Evolutionary conservation across 1,284 basidiomycete species (phyloP).

Genomic region (Ceratobasidium sp.): DNA sequence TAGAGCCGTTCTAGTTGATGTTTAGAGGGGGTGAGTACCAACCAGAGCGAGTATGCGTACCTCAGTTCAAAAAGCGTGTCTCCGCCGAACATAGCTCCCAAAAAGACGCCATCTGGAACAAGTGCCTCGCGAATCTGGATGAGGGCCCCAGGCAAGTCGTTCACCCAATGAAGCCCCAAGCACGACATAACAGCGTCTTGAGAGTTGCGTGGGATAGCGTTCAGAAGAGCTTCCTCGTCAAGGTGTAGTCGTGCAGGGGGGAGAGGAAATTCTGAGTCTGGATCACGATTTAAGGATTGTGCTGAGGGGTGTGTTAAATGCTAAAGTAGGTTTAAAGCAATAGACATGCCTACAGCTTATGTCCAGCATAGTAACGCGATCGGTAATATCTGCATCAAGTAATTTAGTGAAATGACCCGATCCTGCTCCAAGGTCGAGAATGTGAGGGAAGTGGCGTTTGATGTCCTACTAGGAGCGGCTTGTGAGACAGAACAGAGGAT

Average conservation of each 20-base stretch:
- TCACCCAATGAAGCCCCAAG: conserved; percentile 95
- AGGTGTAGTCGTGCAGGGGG: conserved; percentile 45
- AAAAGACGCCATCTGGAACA: conserved; percentile 92
- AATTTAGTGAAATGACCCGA: conserved; percentile 91
- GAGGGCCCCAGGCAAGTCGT: conserved; percentile 94
- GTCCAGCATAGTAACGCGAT: conserved; percentile 88
- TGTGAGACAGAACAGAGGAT: neutral
- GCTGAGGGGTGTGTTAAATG: conserved; percentile 56
- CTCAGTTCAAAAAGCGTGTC: conserved; percentile 96
- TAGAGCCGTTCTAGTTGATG: conserved; percentile 71
- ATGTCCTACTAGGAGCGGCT: conserved; percentile 75
- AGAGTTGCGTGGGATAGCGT: conserved; percentile 72
- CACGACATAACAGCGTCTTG: conserved; percentile 95
- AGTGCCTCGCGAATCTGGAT: conserved; percentile 89
- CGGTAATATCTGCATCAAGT: conserved; percentile 75
- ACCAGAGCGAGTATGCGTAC: conserved; percentile 54
- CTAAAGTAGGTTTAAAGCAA: conserved; percentile 10
- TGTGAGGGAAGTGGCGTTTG: conserved; percentile 80
- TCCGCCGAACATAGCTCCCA: conserved; percentile 94
- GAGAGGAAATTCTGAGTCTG: conserved; percentile 67
- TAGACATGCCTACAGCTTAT: conserved; percentile 72
- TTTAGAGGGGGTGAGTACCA: neutral
- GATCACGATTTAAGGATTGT: conserved; percentile 74
- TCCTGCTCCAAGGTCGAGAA: conserved; percentile 95
- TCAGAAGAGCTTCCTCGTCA: conserved; percentile 83